phyloP scores from a whole-genome alignment of 2,329 filamentous ascomycete genomes.

The Pestalotiopsis sp. region DNA sequence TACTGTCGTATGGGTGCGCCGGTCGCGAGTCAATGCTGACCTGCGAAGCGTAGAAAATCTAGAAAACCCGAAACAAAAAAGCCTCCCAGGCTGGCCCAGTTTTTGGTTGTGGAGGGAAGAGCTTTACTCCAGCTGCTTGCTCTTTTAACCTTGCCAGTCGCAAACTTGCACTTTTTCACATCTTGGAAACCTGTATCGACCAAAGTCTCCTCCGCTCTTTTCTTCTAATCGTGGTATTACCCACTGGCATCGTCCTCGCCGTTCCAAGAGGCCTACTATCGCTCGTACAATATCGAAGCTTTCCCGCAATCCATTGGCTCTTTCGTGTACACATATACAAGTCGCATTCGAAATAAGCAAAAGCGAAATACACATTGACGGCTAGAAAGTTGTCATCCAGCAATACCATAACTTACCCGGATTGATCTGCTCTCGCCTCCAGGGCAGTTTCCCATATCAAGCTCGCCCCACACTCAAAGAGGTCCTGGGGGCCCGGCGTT shows the following conservation, averaged over 20 bases:
- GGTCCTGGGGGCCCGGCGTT: neutral
- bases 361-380: neutral
- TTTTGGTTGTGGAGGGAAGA: neutral
- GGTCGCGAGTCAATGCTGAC: constrained; percentile 11
- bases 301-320: neutral
- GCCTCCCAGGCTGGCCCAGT: neutral
- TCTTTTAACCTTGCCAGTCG: neutral
- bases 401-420: neutral
- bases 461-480: neutral
- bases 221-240: neutral
- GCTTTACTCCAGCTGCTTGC: neutral
- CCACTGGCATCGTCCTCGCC: neutral
- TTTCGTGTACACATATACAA: neutral
- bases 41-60: constrained; percentile 2
- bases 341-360: neutral
- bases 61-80: neutral
- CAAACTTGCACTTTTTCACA: neutral
- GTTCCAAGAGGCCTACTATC: neutral
- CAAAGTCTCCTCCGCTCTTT: neutral
- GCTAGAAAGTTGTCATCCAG: neutral
- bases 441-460: neutral
- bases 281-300: neutral
- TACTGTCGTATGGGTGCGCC: neutral
- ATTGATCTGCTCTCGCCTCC: neutral
- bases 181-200: neutral